Evolutionary conservation across 768 basidiomycete species (phyloP), one percentile per base, ranked within the genome.

Genomic region (Phaffia australis): DNA sequence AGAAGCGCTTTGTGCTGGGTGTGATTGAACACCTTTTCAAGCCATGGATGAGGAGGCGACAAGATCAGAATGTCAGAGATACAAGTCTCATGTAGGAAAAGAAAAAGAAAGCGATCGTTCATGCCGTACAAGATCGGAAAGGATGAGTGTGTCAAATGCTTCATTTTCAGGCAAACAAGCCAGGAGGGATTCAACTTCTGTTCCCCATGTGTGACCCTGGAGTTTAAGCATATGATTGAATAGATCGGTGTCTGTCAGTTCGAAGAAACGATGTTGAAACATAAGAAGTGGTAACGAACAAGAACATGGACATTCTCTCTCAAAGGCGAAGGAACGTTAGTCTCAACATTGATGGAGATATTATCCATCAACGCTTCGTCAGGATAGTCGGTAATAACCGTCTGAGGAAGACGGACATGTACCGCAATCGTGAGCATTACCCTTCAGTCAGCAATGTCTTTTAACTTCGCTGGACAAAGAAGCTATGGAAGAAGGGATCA

Each of bases 321-420:
- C 19, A 69, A 60, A 8, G 71, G 65, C 21, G 71, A 62, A 49
- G 64, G 70, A 2, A 85, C 62, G 72, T 95, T 95, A 18, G 73
- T 69, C 3, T 77, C 72, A 0, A 88, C 81, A 72, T 98, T 98
- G 60, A 81, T 74, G 5, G 76, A 72, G 35, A 98, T 80, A 74
- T 97, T 97, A 2, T 85, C 79, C 29, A 97, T 75, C 32, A 97
- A 81, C 15, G 79, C 74, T 1, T 78, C 71, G 69, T 97, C 94
- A 0, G 94, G 94, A 74, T 97, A 98, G 76, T 99, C 95, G 0
- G 95, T 95, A 56, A 92, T 76, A 2, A 95, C 82, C 2, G 86
- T 84, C 88, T 89, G 71, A 16, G 27, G n/a, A 47, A 9, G 16
- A 42, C 23, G 49, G 56, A 51, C 18, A 25, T 56, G 14, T 46